A percentile compares a stretch with the other conserved stretches of the same genome.
phyloP scores from a whole-genome alignment of 148 eudicot species.

The Rhododendron ferrugineum region DNA sequence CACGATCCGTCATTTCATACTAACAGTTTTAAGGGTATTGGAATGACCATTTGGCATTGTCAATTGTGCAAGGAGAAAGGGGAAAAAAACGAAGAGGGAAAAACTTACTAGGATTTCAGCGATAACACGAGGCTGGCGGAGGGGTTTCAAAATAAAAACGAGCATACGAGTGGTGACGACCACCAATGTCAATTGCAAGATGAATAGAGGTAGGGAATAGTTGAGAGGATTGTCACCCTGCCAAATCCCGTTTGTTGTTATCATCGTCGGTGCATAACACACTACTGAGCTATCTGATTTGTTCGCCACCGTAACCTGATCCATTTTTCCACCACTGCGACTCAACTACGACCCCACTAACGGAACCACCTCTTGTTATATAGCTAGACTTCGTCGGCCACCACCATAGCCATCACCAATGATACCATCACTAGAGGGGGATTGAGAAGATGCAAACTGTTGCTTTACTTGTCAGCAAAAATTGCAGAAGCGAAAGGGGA shows the following conservation, averaged over 20 bases:
- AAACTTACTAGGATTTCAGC: constrained; percentile 71
- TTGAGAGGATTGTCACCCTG: constrained; percentile 75
- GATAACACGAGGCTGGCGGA: constrained; percentile 76
- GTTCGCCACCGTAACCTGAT: not conserved
- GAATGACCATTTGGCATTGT: not conserved
- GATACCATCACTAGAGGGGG: not conserved
- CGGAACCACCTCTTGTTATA: not conserved
- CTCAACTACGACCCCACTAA: not conserved
- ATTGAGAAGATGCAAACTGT: not conserved
- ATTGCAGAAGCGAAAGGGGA: not conserved
- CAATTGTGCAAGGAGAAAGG: not conserved
- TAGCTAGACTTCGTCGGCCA: not conserved
- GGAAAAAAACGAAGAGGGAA: not conserved
- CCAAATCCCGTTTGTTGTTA: constrained; percentile 73
- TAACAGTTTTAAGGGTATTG: not conserved
- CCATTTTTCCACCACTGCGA: constrained; percentile 6
- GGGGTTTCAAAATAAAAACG: constrained; percentile 54
- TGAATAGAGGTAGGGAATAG: constrained; percentile 64
- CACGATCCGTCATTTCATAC: not conserved
- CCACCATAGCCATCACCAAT: not conserved
- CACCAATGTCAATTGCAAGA: constrained; percentile 56
- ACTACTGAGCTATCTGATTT: constrained; percentile 24
- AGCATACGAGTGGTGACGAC: constrained; percentile 53
- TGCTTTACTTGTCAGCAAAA: not conserved
- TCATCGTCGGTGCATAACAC: constrained; percentile 63